phyloP scores from a whole-genome alignment of 1,284 basidiomycete species.

The Cutaneotrichosporon cutaneum region DNA sequence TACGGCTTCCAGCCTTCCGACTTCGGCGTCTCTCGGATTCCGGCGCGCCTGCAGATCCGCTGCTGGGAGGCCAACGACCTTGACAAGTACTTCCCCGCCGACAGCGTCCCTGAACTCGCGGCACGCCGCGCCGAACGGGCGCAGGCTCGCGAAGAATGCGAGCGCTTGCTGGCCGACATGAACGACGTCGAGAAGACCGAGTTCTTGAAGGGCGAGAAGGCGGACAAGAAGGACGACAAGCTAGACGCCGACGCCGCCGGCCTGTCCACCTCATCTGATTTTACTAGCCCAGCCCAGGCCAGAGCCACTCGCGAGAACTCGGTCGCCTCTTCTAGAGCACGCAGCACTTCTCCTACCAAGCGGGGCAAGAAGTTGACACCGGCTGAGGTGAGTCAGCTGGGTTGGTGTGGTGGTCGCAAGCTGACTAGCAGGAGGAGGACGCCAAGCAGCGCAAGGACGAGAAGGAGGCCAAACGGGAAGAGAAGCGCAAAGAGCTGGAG shows the following conservation, averaged over 20 bases:
- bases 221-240: conserved; percentile 18
- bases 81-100: conserved; percentile 33
- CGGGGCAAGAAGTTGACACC: conserved; percentile 30
- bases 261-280: background rate
- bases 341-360: conserved; percentile 39
- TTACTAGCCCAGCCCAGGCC: background rate
- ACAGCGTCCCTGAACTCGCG: conserved; percentile 25
- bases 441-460: conserved; percentile 22
- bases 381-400: conserved; percentile 39
- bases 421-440: conserved; percentile 32
- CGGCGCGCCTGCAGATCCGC: conserved; percentile 40
- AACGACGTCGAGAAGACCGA: conserved; percentile 38
- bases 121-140: conserved; percentile 28
- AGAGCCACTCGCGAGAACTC: background rate
- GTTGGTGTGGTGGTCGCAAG: background rate
- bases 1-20: conserved; percentile 42
- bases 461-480: conserved; percentile 11
- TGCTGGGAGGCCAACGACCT: conserved; percentile 44
- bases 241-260: background rate
- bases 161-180: conserved; percentile 30
- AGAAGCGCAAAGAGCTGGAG: conserved; percentile 12
- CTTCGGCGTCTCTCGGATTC: conserved; percentile 36
- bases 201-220: conserved; percentile 33
- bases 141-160: conserved; percentile 34
- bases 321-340: background rate